Evolutionary conservation across 345 rosid genomes (phyloP), one percentile per base, ranked within the genome.

Genomic region (Arabidopsis suecica): DNA sequence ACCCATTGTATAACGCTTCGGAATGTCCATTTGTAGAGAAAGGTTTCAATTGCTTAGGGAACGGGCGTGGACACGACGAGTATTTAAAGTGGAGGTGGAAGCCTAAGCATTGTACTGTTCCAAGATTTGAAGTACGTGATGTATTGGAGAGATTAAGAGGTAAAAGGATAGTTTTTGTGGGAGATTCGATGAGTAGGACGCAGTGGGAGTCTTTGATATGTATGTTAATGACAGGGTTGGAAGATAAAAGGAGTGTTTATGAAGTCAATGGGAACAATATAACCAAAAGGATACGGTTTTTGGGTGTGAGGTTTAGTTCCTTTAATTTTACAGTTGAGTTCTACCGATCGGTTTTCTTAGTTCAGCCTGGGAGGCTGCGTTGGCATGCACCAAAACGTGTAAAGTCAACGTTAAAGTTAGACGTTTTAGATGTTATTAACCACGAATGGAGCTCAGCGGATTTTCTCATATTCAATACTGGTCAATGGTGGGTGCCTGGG

Each of bases 401-500:
- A 14, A 88, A 83, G 58, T 93, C 96, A 11, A 79, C 83, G 0
- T 89, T 93, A 22, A 85, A 74, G 68, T 82, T 90, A 83, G 97
- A 93, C 45, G 84, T 85, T 78, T 51, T 90, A 80, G 97, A 93
- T 84, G 89, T 83, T 56, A 85, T 86, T 69, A 90, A 90, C 86
- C 75, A 82, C 7, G 82, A 82, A 65, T 93, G 98, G 98, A 71
- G 82, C 61, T 76, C 86, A 30, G 88, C 97, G 2, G 98, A 93
- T 83, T 80, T 82, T 78, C 93, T 93, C 49, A 77, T 93, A 63
- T 93, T 93, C 85, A 93, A 93, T 75, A 84, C 95, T 0, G 98
- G 97, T 56, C 98, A 93, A 45, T 93, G 98, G 98, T 93, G 98
- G 98, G 94, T 86, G 67, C 97, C 98, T n/a, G 91, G 91, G 82